These are phyloP conservation scores for Neurospora sp. DNA, from an alignment of 495 filamentous ascomycete species.

Conservation along the genomic window DNA sequence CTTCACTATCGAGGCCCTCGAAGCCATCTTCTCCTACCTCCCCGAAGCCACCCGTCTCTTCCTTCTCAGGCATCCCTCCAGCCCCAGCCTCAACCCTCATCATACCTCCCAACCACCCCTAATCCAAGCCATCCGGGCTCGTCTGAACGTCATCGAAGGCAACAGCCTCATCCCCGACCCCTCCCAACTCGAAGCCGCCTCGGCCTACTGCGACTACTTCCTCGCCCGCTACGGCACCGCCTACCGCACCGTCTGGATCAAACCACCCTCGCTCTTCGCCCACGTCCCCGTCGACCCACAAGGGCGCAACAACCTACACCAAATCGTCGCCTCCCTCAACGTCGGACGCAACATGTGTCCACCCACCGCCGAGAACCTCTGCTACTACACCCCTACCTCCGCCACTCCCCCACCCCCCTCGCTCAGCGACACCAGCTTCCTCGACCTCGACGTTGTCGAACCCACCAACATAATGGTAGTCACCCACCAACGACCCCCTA, in stretches of 20 bases:
- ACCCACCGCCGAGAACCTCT: background rate
- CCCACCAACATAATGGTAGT: background rate
- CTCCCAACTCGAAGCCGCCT: background rate
- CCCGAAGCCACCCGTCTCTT: background rate
- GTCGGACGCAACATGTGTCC: background rate
- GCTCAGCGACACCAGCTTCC: background rate
- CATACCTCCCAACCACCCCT: background rate
- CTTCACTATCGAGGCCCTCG: slow-evolving; percentile 3
- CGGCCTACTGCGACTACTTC: slow-evolving; percentile 4
- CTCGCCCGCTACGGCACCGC: slow-evolving; percentile 3
- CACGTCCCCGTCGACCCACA: background rate
- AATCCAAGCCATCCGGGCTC: background rate
- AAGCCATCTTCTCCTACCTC: slow-evolving; percentile 1
- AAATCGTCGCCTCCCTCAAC: background rate
- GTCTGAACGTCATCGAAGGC: background rate
- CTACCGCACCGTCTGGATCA: background rate
- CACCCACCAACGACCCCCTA: background rate
- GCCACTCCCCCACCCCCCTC: background rate
- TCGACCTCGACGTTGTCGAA: background rate
- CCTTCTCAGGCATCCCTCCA: background rate
- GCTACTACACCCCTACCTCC: background rate
- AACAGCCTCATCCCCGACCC: background rate
- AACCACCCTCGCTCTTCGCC: background rate
- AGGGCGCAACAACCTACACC: background rate
- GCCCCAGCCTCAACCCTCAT: background rate